phyloP scores from a whole-genome alignment of 2,329 filamentous ascomycete species.

The Ampelomyces quisqualis region DNA sequence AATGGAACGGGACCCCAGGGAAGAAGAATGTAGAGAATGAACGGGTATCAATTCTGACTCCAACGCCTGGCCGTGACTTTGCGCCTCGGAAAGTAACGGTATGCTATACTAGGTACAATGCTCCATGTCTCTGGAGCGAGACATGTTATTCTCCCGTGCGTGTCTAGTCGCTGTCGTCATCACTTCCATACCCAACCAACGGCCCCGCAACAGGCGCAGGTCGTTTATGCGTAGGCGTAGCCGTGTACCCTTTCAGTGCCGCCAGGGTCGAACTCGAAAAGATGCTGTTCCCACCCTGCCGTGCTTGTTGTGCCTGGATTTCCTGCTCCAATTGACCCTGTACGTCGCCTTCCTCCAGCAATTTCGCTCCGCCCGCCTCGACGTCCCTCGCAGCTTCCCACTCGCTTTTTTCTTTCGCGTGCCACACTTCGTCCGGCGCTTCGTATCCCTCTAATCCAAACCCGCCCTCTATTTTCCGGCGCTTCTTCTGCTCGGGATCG shows the following conservation, averaged over 20 bases:
- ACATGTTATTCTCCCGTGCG: neutral
- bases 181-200: constrained; percentile 85
- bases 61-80: constrained; percentile 1
- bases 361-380: constrained; percentile 53
- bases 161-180: constrained; percentile 70
- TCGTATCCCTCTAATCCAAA: constrained; percentile 92
- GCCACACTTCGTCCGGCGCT: constrained; percentile 91
- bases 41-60: constrained; percentile 4
- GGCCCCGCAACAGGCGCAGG: constrained; percentile 63
- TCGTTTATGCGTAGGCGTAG: constrained; percentile 51
- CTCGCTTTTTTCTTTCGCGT: constrained; percentile 72
- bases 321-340: constrained; percentile 20
- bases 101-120: constrained; percentile 2
- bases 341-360: constrained; percentile 50
- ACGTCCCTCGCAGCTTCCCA: constrained; percentile 66
- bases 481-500: constrained; percentile 81
- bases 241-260: constrained; percentile 62
- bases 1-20: no score
- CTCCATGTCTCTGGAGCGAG: neutral
- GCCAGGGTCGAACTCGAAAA: constrained; percentile 80
- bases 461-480: constrained; percentile 79
- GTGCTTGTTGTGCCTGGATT: constrained; percentile 14
- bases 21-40: neutral
- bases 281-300: constrained; percentile 59
- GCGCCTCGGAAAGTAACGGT: neutral